These are phyloP conservation scores for Conticribra guillardii DNA, from an alignment of 108 stramenopile species.

Conservation along the genomic window DNA sequence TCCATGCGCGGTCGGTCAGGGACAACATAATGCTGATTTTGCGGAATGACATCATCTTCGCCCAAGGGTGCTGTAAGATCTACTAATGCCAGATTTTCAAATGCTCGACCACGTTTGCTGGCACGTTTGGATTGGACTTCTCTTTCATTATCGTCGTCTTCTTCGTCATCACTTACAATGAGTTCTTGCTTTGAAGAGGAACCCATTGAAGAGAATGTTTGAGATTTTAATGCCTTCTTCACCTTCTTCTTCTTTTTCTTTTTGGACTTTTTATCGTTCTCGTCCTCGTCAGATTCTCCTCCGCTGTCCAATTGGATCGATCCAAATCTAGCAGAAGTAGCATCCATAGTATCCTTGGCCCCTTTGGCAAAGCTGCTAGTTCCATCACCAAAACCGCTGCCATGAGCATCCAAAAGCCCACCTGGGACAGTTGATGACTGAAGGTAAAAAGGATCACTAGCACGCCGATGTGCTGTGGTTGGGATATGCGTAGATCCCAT, in stretches of 20 bases:
- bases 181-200: constrained; percentile 36
- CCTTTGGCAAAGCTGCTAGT: constrained; percentile 7
- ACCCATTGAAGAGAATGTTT: neutral
- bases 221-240: constrained; percentile 37
- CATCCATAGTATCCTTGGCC: constrained; percentile 10
- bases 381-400: constrained; percentile 11
- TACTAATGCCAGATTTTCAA: constrained; percentile 73
- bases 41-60: constrained; percentile 86
- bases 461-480: constrained; percentile 22
- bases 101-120: constrained; percentile 25
- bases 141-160: constrained; percentile 62
- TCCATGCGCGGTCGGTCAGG: constrained; percentile 40
- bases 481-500: constrained; percentile 20
- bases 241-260: constrained; percentile 80
- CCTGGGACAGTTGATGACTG: constrained; percentile 29
- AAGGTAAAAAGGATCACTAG: constrained; percentile 79
- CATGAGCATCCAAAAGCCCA: constrained; percentile 15
- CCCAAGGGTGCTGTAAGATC: constrained; percentile 86
- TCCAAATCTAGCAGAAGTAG: constrained; percentile 57
- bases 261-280: constrained; percentile 39
- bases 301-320: constrained; percentile 72
- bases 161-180: constrained; percentile 77
- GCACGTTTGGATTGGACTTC: constrained; percentile 22
- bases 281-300: constrained; percentile 56
- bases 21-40: constrained; percentile 70